Evolutionary conservation across 495 filamentous ascomycete genomes (phyloP), one percentile per base, ranked within the genome.

Genomic region (Thermochaetoides thermophila): DNA sequence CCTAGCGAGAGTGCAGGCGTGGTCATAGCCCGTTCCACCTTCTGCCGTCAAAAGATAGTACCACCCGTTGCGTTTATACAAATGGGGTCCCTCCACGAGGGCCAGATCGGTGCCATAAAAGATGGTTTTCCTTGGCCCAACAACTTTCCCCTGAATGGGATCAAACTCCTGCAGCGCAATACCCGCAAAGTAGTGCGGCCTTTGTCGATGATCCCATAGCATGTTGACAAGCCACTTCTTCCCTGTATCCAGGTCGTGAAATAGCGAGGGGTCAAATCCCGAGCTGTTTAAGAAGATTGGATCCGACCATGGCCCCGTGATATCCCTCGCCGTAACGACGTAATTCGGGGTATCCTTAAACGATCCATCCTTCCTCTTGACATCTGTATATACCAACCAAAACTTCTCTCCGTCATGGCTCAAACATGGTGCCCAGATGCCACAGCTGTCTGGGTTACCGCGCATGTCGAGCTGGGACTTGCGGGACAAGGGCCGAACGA

Each of bases 31-130:
- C 1, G 74, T 78, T 3, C 75, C 74, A 1, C 72, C 75, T 39
- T 80, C 74, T 2, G 74, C 74, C 5, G 71, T 73, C 34, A 82
- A 60, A 20, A 82, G 60, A 40, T 81, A 82, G 45, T 76, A 79
- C 49, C 68, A 78, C 0, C 59, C 68, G 32, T 71, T 71, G 15
- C 73, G 70, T 33, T 66, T 67, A 49, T 75, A 77, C 20, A 81
- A 55, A 34, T 78, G 74, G 8, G 74, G 72, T 1, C 66, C 75
- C 45, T 80, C 75, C 5, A 71, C 66, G 10, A 73, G 55, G 12
- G 56, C 60, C 20, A 65, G 48, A 0, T 68, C 68, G 13, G 64
- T 73, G 12, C 72, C 73, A 7, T 43, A 38, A 50, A 68, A 76
- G 30, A 78, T 60, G 37, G 62, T 69, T 31, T 57, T 64, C 23